Evolutionary conservation across 192 early-diverging fungal genomes (phyloP), one percentile per base, ranked within the genome.

Genomic region (Rhizophagus prolifer): DNA sequence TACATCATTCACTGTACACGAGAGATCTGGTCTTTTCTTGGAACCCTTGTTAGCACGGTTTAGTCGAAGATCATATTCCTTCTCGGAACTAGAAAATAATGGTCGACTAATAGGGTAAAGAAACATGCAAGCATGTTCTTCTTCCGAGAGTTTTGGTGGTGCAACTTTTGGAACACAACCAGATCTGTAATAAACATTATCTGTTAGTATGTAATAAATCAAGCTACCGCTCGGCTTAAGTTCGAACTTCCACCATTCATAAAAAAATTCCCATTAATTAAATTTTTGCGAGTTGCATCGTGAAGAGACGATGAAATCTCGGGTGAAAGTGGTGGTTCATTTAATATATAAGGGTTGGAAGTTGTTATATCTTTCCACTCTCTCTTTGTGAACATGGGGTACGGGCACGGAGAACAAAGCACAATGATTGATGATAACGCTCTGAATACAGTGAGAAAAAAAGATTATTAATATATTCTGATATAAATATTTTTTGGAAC

Each of bases 401-500:
- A 79, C 31, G 62, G 78, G 34, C 71, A 79, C 26, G 71, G 71
- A n/a, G 23, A 74, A 66, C 26, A 79, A 44, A 79, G 61, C 19
- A 79, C 61, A 25, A 79, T 79, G n/a, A 79, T 74, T 34, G 78
- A 79, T 64, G 78, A 72, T 60, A 79, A 74, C 21, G 78, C 71
- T 74, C 78, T 79, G 58, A 74, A 78, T 78, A 30, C 76, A 78
- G 47, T 62, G 36, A 79, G 30, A 70, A 71, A 71, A 38, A 41
- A n/a, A 62, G n/a, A 28, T 71, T 50, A 44, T 72, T 31, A 44
- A 79, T 79, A 66, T 65, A 41, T 65, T 10, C n/a, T 69, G 47
- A 31, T 31, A 31, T 31, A 31, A 31, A 31, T 31, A 31, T 31
- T 31, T 31, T 31, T 31, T 31, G 30, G 2, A 31, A 67, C 0